Evolutionary conservation across 2,329 filamentous ascomycete genomes (phyloP), one percentile per base, ranked within the genome.

Genomic region (Hypoxylon sp.): DNA sequence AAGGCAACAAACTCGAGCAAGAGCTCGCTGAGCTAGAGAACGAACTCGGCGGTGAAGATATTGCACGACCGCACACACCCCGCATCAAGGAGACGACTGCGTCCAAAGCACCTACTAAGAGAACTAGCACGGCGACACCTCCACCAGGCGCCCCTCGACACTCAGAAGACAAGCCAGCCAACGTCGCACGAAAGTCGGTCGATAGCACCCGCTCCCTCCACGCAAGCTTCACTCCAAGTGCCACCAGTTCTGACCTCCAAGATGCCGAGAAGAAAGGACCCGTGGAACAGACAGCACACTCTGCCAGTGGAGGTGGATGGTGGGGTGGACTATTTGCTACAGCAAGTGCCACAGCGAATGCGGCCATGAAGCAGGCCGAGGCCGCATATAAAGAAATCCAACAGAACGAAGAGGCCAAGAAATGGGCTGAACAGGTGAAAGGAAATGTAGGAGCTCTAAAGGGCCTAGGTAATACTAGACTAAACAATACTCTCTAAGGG

Each of bases 401-500:
- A 79, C 91, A 96, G 78, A 98, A 97, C 76, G 94, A 98, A 78
- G 96, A 99, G 80, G 96, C 95, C 57, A 94, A 95, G 83, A 92
- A 93, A 79, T 99, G 95, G 94, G 93, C 94, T 1, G 93, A 97
- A 59, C 95, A 98, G 79, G 92, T 98, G 61, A 91, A 91, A 77
- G 94, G 94, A 66, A 97, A 97, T 78, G 92, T 97, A 53, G 92
- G 91, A 48, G 90, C 90, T 33, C 84, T 98, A 46, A 88, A 88
- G 73, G 92, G 90, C 60, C 84, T 95, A 69, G 92, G 94, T 95
- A 87, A 72, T 84, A 80, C 9, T 57, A 47, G 63, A 46, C 22
- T 57, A 47, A 64, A 46, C 22, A 48, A 6, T 35, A 13, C 8
- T 42, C 11, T 31, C 8, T 22, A 19, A 26, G 9, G 14, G 5